Conservation (phyloP, 768 basidiomycete genomes). For the Pleurotus pulmonarius region DNA sequence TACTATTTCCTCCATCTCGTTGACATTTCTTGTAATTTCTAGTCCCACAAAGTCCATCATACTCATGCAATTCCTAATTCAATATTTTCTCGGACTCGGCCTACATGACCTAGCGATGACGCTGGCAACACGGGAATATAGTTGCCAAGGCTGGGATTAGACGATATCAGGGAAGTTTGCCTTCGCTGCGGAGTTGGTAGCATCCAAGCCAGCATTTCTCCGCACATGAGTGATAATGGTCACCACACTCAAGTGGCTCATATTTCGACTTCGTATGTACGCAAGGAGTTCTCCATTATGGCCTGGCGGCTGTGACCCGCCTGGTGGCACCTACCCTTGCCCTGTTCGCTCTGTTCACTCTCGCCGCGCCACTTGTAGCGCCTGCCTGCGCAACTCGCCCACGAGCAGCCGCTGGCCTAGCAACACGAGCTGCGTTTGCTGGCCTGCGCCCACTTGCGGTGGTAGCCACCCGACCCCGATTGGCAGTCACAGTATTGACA, state of each 20-base stretch:
- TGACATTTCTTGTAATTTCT: too few species aligned
- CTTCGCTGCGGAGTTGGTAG: too few species aligned
- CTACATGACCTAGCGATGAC: too few species aligned
- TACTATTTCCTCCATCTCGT: too few species aligned
- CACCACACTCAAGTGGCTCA: neutral
- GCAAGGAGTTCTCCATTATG: neutral
- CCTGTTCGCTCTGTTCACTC: neutral
- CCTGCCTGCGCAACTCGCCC: neutral
- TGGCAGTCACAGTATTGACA: neutral
- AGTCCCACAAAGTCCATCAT: too few species aligned
- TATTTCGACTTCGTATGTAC: neutral
- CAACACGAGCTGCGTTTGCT: neutral
- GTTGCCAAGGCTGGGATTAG: too few species aligned
- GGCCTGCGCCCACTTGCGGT: neutral
- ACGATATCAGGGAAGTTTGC: too few species aligned
- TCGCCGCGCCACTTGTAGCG: neutral
- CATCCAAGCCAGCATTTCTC: too few species aligned
- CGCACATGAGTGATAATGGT: too few species aligned
- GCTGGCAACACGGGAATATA: too few species aligned
- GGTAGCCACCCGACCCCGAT: neutral
- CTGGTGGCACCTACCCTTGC: neutral
- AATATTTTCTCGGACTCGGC: too few species aligned
- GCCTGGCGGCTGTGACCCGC: neutral
- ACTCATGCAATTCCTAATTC: too few species aligned
- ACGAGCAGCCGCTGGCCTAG: neutral